phyloP scores from a whole-genome alignment of 2,329 filamentous ascomycete species.

The Trichoderma pleuroti region DNA sequence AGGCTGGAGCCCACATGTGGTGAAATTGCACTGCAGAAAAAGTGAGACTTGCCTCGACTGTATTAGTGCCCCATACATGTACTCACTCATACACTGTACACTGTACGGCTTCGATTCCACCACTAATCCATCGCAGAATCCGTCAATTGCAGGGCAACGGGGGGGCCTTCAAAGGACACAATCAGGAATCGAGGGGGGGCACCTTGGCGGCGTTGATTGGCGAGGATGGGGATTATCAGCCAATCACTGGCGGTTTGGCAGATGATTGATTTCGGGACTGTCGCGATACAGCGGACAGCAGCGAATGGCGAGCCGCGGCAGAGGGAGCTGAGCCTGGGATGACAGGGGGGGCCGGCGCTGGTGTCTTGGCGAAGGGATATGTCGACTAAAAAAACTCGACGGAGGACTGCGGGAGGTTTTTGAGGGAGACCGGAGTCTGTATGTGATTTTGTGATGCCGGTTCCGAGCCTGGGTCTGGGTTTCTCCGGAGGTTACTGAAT shows the following conservation, averaged over 20 bases:
- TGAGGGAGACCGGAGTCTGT: neutral
- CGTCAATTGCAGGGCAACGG: neutral
- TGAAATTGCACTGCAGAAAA: neutral
- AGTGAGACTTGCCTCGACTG: neutral
- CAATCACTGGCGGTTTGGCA: neutral
- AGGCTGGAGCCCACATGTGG: neutral
- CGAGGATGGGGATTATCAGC: neutral
- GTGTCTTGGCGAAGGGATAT: neutral
- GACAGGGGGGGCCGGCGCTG: conserved; percentile 4
- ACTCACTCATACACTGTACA: neutral
- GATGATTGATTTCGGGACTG: neutral
- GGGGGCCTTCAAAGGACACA: neutral
- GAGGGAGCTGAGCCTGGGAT: neutral
- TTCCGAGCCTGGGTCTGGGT: neutral
- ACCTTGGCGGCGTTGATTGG: neutral
- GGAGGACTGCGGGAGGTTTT: neutral
- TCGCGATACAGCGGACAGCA: neutral
- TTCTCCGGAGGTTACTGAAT: neutral
- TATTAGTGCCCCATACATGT: no score
- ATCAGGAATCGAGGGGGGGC: neutral
- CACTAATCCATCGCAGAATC: neutral
- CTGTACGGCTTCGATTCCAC: neutral
- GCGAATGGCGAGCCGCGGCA: neutral
- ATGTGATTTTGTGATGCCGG: neutral
- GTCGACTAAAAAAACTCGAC: neutral